Evolutionary conservation across 2,329 filamentous ascomycete genomes (phyloP).

Genomic region (Sphaerulina populicola): DNA sequence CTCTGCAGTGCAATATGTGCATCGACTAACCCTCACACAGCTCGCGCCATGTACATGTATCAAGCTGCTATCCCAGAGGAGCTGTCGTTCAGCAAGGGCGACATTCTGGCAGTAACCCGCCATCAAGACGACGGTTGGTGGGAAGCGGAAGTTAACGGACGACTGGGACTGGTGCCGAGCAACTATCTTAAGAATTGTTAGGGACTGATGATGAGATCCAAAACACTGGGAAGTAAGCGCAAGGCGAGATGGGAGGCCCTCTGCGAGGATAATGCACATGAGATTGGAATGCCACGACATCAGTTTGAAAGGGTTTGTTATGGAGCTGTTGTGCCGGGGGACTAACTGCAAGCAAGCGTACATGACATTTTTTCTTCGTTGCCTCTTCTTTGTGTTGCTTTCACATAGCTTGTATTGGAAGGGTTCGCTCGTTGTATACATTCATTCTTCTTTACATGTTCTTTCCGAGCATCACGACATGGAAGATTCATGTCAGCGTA

Average conservation of each 20-base stretch:
- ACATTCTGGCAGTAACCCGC: slow-evolving; percentile 76
- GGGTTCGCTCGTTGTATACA: too few relatives aligned
- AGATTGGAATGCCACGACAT: neutral
- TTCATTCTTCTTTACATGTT: too few relatives aligned
- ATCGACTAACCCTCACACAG: slow-evolving; percentile 33
- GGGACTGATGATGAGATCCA: slow-evolving; percentile 1
- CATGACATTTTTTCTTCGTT: too few relatives aligned
- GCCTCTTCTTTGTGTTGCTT: too few relatives aligned
- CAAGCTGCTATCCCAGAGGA: slow-evolving; percentile 92
- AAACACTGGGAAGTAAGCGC: neutral
- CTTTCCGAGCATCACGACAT: too few relatives aligned
- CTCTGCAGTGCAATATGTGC: neutral
- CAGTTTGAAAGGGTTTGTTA: neutral
- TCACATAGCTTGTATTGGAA: too few relatives aligned
- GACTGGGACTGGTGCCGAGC: slow-evolving; percentile 55
- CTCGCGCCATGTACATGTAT: slow-evolving; percentile 89
- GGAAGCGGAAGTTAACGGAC: slow-evolving; percentile 85
- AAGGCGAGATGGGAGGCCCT: neutral
- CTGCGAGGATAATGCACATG: neutral
- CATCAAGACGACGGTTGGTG: slow-evolving; percentile 99
- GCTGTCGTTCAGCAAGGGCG: slow-evolving; percentile 83
- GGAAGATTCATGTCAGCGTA: too few relatives aligned
- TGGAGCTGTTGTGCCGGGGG: neutral
- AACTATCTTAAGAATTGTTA: slow-evolving; percentile 57
- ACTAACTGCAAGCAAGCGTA: too few relatives aligned